Conservation (phyloP, 1,284 basidiomycete genomes). For the Boletus semigastroideus region DNA sequence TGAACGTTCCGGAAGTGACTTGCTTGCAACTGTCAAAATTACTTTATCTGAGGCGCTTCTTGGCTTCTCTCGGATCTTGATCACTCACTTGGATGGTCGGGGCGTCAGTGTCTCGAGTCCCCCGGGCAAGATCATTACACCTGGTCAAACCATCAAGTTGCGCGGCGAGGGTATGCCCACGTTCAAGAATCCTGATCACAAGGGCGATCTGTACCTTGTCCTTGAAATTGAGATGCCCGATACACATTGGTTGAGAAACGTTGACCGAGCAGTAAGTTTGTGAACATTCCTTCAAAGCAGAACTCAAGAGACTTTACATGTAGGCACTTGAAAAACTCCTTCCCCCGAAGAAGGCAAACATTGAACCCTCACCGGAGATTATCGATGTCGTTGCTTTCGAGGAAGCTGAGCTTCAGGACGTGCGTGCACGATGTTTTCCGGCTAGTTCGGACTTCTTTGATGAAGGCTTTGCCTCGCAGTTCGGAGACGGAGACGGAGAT, state of each 20-base stretch:
- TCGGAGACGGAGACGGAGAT: conserved; percentile 68
- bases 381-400: conserved; percentile 74
- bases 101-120: conserved; percentile 77
- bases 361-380: conserved; percentile 67
- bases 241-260: conserved; percentile 61
- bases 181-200: conserved; percentile 61
- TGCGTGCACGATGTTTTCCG: conserved; percentile 74
- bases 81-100: conserved; percentile 89
- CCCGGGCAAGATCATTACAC: conserved; percentile 73
- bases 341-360: conserved; percentile 71
- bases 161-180: conserved; percentile 87
- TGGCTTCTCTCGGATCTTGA: conserved; percentile 83
- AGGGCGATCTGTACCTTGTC: conserved; percentile 81
- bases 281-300: not conserved
- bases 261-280: conserved; percentile 54
- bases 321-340: conserved; percentile 67
- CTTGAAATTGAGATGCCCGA: conserved; percentile 86
- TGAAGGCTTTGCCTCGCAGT: conserved; percentile 65
- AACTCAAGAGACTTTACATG: not conserved
- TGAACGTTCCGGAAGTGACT: conserved; percentile 75
- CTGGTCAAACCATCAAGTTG: conserved; percentile 71
- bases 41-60: conserved; percentile 91
- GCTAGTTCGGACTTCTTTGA: conserved; percentile 71
- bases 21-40: conserved; percentile 75
- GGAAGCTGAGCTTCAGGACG: conserved; percentile 73